These are phyloP conservation scores for Saccharomyces pastorianus DNA, from an alignment of 1,139 yeast species.

Conservation along the genomic window DNA sequence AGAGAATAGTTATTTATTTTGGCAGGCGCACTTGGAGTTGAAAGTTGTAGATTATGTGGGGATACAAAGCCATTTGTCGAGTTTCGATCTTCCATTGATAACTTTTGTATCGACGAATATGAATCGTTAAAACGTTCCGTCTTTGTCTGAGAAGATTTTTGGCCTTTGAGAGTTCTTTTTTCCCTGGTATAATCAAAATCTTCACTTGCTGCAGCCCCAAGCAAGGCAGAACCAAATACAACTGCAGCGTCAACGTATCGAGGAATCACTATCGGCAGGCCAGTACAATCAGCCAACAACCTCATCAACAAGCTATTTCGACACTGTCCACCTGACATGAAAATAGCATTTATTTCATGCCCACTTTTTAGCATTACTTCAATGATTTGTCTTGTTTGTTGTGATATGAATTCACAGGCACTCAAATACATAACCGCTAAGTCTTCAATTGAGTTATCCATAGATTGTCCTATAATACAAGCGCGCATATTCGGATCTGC, in stretches of 20 bases:
- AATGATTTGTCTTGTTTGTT: slow-evolving; percentile 91
- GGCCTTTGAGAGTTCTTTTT: slow-evolving; percentile 4
- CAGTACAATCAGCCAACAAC: slow-evolving; percentile 86
- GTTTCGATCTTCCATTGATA: not conserved
- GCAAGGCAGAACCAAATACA: slow-evolving; percentile 87
- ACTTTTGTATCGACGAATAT: not conserved
- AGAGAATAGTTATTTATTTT: not conserved
- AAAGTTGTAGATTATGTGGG: not conserved
- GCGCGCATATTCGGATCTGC: slow-evolving; percentile 94
- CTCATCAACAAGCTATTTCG: slow-evolving; percentile 83
- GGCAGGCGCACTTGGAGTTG: not conserved
- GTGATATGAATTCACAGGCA: slow-evolving; percentile 95
- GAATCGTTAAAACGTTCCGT: not conserved
- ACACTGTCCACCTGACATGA: slow-evolving; percentile 95
- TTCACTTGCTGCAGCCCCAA: slow-evolving; percentile 76
- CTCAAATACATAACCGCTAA: slow-evolving; percentile 81
- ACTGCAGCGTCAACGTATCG: slow-evolving; percentile 94
- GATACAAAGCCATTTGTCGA: not conserved
- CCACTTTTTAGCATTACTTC: slow-evolving; percentile 78
- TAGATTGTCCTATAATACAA: slow-evolving; percentile 83
- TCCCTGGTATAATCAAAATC: slow-evolving; percentile 11
- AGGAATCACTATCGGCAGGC: slow-evolving; percentile 87
- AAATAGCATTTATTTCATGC: slow-evolving; percentile 64
- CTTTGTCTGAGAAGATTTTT: not conserved
- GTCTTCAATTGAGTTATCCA: slow-evolving; percentile 80